phyloP scores from a whole-genome alignment of 2,329 filamentous ascomycete genomes.

The Corniculantispora saksenae region DNA sequence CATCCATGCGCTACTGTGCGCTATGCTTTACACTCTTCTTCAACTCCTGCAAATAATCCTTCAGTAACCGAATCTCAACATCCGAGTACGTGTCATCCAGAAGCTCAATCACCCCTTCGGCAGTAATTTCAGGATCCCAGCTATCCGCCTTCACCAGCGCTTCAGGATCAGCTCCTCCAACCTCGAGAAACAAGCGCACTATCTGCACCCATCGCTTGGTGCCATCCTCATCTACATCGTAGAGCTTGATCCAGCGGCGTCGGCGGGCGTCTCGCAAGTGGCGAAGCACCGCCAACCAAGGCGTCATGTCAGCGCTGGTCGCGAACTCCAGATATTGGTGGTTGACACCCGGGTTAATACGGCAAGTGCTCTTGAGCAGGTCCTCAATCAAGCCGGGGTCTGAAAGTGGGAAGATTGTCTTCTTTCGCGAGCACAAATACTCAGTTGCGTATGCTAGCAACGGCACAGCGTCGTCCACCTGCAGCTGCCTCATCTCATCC shows the following conservation, averaged over 20 bases:
- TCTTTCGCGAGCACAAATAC: slow-evolving; percentile 35
- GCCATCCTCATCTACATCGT: slow-evolving; percentile 30
- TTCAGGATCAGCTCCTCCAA: slow-evolving; percentile 28
- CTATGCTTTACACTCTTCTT: not conserved
- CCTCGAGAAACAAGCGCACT: slow-evolving; percentile 29
- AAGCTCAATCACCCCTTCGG: slow-evolving; percentile 30
- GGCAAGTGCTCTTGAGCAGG: slow-evolving; percentile 26
- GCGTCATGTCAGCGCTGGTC: slow-evolving; percentile 26
- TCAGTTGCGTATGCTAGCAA: slow-evolving; percentile 35
- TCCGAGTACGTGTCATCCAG: slow-evolving; percentile 29
- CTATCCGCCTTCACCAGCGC: slow-evolving; percentile 29
- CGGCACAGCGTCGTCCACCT: slow-evolving; percentile 27
- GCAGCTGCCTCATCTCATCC: not conserved
- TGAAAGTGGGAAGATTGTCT: slow-evolving; percentile 37
- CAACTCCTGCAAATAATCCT: slow-evolving; percentile 17
- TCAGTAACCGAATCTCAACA: slow-evolving; percentile 24
- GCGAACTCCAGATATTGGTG: slow-evolving; percentile 28
- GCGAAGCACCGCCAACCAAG: slow-evolving; percentile 33
- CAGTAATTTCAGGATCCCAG: slow-evolving; percentile 34
- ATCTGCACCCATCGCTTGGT: slow-evolving; percentile 33
- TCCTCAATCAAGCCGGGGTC: slow-evolving; percentile 29
- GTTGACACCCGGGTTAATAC: slow-evolving; percentile 24
- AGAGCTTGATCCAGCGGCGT: slow-evolving; percentile 33
- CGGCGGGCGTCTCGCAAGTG: slow-evolving; percentile 33
- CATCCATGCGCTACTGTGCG: not conserved